Evolutionary conservation across 192 early-diverging fungal species (phyloP).

Genomic region (Backusella sp.): DNA sequence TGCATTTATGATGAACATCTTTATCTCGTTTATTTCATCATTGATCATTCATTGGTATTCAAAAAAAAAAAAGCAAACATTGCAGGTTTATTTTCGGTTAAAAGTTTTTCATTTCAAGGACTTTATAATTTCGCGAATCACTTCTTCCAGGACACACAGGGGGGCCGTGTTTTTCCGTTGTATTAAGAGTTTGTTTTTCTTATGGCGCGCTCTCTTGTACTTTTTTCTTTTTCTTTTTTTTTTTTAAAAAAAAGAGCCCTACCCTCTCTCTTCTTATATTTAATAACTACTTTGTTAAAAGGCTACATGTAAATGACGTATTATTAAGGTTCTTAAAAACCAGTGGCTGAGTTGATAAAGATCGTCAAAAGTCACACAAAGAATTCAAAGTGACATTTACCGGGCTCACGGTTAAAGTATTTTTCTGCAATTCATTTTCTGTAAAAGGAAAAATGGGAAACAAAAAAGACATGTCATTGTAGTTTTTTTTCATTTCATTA

Average conservation of each 20-base stretch:
- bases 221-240: too few relatives aligned
- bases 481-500: background rate
- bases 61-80: background rate
- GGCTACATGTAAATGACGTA: background rate
- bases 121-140: background rate
- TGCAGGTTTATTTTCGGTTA: background rate
- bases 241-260: too few relatives aligned
- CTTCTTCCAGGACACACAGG: background rate
- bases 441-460: background rate
- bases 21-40: too few relatives aligned
- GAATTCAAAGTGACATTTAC: background rate
- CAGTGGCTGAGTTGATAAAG: background rate
- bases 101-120: background rate
- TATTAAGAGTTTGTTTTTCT: background rate
- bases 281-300: background rate
- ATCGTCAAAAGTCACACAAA: background rate
- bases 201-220: background rate
- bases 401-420: background rate
- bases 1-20: too few relatives aligned
- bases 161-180: conserved; percentile 3
- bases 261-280: background rate
- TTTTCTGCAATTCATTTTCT: background rate
- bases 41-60: background rate
- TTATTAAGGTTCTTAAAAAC: background rate
- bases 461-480: background rate